These are phyloP conservation scores for Trichosporon sp. DNA, from an alignment of 1,284 basidiomycete species.

Conservation along the genomic window DNA sequence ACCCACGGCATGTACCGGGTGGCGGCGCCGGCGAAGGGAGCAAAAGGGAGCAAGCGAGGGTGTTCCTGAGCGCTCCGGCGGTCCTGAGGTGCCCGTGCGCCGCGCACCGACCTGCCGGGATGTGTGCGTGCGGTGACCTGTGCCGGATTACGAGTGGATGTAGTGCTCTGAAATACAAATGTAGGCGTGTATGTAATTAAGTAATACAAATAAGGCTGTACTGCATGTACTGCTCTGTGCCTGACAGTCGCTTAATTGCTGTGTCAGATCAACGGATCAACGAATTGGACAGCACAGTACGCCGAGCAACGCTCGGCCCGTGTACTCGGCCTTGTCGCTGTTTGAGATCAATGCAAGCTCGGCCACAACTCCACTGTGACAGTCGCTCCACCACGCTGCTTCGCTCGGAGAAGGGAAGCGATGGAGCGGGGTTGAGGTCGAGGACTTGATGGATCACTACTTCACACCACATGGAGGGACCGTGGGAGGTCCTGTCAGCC, in stretches of 20 bases:
- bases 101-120: neutral
- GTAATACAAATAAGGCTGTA: too few species aligned
- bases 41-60: neutral
- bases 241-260: too few species aligned
- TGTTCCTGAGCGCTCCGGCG: neutral
- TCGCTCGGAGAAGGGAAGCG: neutral
- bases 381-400: too few species aligned
- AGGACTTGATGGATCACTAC: neutral
- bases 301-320: too few species aligned
- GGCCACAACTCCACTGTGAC: neutral
- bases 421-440: neutral
- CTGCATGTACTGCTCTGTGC: too few species aligned
- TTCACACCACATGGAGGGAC: neutral
- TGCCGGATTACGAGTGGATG: neutral
- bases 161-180: neutral
- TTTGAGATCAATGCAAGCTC: neutral
- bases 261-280: too few species aligned
- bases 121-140: neutral
- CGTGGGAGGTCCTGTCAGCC: too few species aligned
- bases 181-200: too few species aligned
- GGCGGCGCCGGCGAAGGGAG: neutral
- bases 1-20: neutral
- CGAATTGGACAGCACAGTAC: too few species aligned
- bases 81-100: neutral
- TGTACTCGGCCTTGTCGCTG: too few species aligned